Percentiles rank a stretch among this genome's conserved stretches.
Evolutionary conservation across 1,284 basidiomycete genomes (phyloP).

Genomic region (Neonothopanus nambi): DNA sequence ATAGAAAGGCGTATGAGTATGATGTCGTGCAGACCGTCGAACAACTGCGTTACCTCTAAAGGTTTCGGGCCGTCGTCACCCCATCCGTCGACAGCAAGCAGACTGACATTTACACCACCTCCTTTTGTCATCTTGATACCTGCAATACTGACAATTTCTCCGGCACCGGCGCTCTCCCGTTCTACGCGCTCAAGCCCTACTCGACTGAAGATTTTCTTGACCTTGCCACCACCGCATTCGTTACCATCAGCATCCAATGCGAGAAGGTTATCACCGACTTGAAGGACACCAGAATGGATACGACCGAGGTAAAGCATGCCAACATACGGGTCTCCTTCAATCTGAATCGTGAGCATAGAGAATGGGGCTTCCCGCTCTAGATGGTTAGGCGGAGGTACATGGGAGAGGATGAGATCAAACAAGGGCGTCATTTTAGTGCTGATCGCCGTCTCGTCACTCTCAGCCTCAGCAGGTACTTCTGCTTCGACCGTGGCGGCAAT

Average conservation of each 20-base stretch:
- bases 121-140: constrained; percentile 37
- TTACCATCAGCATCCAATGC: constrained; percentile 40
- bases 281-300: constrained; percentile 40
- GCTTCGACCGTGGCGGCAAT: constrained; percentile 14
- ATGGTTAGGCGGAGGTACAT: constrained; percentile 40
- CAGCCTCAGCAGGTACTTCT: constrained; percentile 9
- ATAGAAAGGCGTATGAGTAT: not conserved
- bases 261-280: constrained; percentile 37
- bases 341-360: constrained; percentile 49
- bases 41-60: constrained; percentile 29
- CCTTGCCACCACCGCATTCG: constrained; percentile 47
- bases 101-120: constrained; percentile 44
- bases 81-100: constrained; percentile 44
- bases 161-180: constrained; percentile 39
- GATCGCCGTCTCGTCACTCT: constrained; percentile 5
- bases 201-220: constrained; percentile 43
- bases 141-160: constrained; percentile 47
- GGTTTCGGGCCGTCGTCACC: constrained; percentile 38
- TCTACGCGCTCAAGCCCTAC: constrained; percentile 42
- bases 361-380: constrained; percentile 40
- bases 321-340: constrained; percentile 46
- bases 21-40: too few species aligned
- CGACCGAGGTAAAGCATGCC: constrained; percentile 46
- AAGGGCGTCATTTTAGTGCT: constrained; percentile 39
- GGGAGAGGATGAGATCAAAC: constrained; percentile 43